These are phyloP conservation scores for Rubus parviflorus DNA, from an alignment of 306 rosid genomes.

Conservation along the genomic window DNA sequence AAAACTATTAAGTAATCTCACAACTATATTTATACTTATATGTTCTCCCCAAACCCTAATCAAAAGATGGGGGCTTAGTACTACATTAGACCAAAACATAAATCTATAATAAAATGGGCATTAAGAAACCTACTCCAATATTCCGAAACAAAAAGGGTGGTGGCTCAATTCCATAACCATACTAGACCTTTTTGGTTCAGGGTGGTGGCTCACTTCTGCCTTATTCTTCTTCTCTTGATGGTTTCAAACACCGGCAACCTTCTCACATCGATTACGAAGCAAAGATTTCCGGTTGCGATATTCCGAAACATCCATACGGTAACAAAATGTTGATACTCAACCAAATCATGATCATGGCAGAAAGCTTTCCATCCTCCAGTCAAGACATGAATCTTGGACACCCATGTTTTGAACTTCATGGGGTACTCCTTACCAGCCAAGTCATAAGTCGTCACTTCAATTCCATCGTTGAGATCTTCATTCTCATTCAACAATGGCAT, in stretches of 20 bases:
- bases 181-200: not conserved
- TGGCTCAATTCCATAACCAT: not conserved
- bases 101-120: not conserved
- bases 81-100: not conserved
- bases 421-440: not conserved
- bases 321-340: not conserved
- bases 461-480: not conserved
- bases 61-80: not conserved
- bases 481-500: not conserved
- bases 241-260: not conserved
- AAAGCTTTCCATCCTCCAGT: constrained; percentile 15
- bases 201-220: not conserved
- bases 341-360: not conserved
- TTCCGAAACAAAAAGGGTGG: not conserved
- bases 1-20: not conserved
- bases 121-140: not conserved
- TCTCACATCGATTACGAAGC: constrained; percentile 12
- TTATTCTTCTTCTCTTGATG: not conserved
- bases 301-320: constrained; percentile 13
- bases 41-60: not conserved
- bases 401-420: constrained; percentile 17
- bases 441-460: constrained; percentile 9
- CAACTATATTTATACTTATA: not conserved
- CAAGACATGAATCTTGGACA: not conserved
- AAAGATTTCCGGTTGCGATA: not conserved